Percentiles rank a stretch among this genome's conserved stretches.
Evolutionary conservation across 371 early-diverging fungal species (phyloP).

Genomic region (Lichtheimia hyalospora): DNA sequence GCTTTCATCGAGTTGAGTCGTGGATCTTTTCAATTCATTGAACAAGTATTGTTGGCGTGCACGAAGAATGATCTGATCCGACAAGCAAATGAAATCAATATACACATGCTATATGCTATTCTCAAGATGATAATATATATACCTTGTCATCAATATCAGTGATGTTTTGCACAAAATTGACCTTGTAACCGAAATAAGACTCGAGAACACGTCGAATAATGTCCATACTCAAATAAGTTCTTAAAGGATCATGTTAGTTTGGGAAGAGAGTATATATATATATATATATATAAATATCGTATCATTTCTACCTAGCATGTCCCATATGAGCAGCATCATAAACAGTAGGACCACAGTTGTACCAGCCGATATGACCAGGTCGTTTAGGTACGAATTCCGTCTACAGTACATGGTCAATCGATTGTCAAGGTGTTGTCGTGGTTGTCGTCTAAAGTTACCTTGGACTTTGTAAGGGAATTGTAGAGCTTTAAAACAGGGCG

Average conservation of each 20-base stretch:
- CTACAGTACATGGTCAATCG: slow-evolving; percentile 36
- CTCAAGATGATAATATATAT: background rate
- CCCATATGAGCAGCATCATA: slow-evolving; percentile 99
- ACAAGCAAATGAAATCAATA: background rate
- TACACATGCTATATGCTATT: background rate
- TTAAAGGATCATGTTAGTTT: slow-evolving; percentile 8
- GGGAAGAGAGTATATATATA: background rate
- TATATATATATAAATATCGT: too few relatives aligned
- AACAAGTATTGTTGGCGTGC: slow-evolving; percentile 90
- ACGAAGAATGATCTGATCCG: slow-evolving; percentile 77
- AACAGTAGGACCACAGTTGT: slow-evolving; percentile 99
- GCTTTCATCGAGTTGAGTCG: slow-evolving; percentile 28
- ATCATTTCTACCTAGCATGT: slow-evolving; percentile 79
- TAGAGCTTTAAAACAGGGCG: slow-evolving; percentile 60
- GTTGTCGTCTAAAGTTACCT: slow-evolving; percentile 41
- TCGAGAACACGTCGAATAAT: slow-evolving; percentile 94
- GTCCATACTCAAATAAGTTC: slow-evolving; percentile 96
- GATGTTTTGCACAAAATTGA: slow-evolving; percentile 97
- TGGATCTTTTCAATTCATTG: slow-evolving; percentile 55
- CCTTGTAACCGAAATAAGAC: slow-evolving; percentile 96
- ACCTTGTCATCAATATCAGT: slow-evolving; percentile 99
- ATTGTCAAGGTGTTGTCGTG: background rate
- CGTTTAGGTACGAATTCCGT: slow-evolving; percentile 83
- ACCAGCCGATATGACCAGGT: slow-evolving; percentile 90
- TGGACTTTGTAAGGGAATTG: slow-evolving; percentile 79